Evolutionary conservation across 1,139 yeast genomes (phyloP).

Genomic region (Yamadazyma dushanensis): DNA sequence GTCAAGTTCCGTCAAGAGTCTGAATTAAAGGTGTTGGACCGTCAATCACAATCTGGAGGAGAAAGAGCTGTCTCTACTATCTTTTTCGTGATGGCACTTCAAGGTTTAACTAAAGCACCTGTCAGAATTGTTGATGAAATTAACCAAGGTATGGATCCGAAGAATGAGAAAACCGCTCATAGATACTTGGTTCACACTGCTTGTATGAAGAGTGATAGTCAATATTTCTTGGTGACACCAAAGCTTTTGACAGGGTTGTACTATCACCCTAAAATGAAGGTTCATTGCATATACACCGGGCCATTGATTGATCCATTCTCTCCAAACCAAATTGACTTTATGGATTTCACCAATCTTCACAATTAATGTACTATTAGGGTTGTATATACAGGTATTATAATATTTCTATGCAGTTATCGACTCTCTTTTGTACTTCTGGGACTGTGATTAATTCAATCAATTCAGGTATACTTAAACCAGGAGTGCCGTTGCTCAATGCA

Average conservation of each 20-base stretch:
- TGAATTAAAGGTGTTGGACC: slow-evolving; percentile 67
- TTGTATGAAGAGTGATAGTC: slow-evolving; percentile 61
- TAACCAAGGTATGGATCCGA: slow-evolving; percentile 98
- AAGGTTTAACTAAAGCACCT: slow-evolving; percentile 88
- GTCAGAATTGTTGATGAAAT: slow-evolving; percentile 96
- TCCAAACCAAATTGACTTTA: slow-evolving; percentile 24
- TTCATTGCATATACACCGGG: slow-evolving; percentile 85
- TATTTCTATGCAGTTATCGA: slow-evolving; percentile 17
- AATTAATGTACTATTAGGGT: neutral
- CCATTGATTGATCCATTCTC: slow-evolving; percentile 32
- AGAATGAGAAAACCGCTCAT: slow-evolving; percentile 87
- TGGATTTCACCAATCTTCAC: slow-evolving; percentile 28
- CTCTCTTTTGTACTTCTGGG: slow-evolving; percentile 39
- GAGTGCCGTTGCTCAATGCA: slow-evolving; percentile 69
- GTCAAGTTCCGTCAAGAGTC: slow-evolving; percentile 85
- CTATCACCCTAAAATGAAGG: slow-evolving; percentile 79
- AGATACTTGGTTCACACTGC: slow-evolving; percentile 84
- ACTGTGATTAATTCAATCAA: slow-evolving; percentile 58
- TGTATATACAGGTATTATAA: neutral
- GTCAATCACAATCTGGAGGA: slow-evolving; percentile 95
- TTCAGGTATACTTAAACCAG: slow-evolving; percentile 71
- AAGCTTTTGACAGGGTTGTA: slow-evolving; percentile 77
- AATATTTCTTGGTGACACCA: slow-evolving; percentile 91
- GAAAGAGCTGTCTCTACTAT: slow-evolving; percentile 96
- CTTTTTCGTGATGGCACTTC: slow-evolving; percentile 84